phyloP scores from a whole-genome alignment of 208 protist genomes.

The Leishmania amazonensis region DNA sequence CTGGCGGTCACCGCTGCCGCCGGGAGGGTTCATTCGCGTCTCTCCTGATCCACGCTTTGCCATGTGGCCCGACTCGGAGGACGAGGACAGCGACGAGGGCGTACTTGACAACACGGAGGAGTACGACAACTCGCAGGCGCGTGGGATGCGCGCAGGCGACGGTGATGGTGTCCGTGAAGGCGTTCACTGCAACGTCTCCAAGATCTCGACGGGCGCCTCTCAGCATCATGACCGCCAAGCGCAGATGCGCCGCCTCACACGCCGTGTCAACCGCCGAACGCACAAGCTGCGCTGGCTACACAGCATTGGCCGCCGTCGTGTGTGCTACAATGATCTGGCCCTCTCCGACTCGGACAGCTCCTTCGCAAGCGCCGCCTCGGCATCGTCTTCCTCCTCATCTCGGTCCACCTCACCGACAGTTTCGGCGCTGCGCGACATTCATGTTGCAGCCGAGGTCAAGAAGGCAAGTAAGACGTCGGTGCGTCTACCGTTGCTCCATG shows the following conservation, averaged over 20 bases:
- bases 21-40: slow-evolving; percentile 72
- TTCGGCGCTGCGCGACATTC: neutral
- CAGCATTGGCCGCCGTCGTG: slow-evolving; percentile 20
- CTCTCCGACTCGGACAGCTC: slow-evolving; percentile 19
- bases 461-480: neutral
- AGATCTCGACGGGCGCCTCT: neutral
- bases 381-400: neutral
- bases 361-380: neutral
- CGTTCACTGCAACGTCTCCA: neutral
- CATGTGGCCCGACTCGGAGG: slow-evolving; percentile 74
- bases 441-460: neutral
- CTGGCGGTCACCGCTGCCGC: slow-evolving; percentile 71
- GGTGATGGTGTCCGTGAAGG: neutral
- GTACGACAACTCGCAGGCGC: neutral
- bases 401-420: neutral
- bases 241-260: slow-evolving; percentile 29
- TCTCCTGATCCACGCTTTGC: slow-evolving; percentile 55
- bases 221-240: slow-evolving; percentile 14
- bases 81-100: neutral
- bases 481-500: neutral
- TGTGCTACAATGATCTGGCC: slow-evolving; percentile 30
- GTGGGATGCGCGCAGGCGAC: neutral
- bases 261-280: slow-evolving; percentile 25
- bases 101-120: neutral
- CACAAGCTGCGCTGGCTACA: slow-evolving; percentile 32